Percentiles rank a stretch among this genome's conserved stretches.
Evolutionary conservation across 2,329 filamentous ascomycete genomes (phyloP).

Genomic region (Coniella vitis): DNA sequence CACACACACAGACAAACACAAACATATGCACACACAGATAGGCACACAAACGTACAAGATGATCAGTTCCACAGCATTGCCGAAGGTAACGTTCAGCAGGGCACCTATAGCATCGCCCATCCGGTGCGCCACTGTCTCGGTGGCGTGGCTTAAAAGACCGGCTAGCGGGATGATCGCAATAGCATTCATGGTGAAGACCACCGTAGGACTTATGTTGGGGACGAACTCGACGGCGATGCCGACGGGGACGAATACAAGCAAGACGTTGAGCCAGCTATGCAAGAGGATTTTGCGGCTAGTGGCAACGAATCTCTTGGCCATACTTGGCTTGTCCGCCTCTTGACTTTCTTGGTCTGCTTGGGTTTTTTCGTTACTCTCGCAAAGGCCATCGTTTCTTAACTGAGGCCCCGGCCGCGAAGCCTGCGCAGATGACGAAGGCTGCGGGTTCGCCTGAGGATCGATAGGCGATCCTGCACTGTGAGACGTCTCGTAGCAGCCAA

Average conservation of each 20-base stretch:
- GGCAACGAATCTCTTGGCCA: constrained; percentile 32
- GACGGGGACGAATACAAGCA: constrained; percentile 65
- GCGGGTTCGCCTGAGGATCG: constrained; percentile 22
- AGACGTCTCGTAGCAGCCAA: constrained; percentile 5
- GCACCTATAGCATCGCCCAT: constrained; percentile 54
- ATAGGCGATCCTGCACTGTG: constrained; percentile 17
- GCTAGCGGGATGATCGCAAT: constrained; percentile 55
- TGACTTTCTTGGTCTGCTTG: constrained; percentile 16
- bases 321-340: constrained; percentile 24
- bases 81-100: constrained; percentile 55
- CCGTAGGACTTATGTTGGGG: constrained; percentile 26
- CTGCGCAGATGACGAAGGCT: constrained; percentile 41
- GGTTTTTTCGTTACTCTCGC: constrained; percentile 8
- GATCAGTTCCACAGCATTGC: constrained; percentile 57
- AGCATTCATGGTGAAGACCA: constrained; percentile 56
- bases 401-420: constrained; percentile 50
- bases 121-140: constrained; percentile 50
- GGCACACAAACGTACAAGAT: constrained; percentile 33
- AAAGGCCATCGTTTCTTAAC: constrained; percentile 33
- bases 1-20: background rate
- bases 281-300: constrained; percentile 56
- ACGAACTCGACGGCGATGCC: constrained; percentile 50
- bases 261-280: constrained; percentile 61
- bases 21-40: background rate
- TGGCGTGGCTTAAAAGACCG: constrained; percentile 50